Base-by-base conservation (phyloP, 345 rosid species). In the Firmiana major region DNA sequence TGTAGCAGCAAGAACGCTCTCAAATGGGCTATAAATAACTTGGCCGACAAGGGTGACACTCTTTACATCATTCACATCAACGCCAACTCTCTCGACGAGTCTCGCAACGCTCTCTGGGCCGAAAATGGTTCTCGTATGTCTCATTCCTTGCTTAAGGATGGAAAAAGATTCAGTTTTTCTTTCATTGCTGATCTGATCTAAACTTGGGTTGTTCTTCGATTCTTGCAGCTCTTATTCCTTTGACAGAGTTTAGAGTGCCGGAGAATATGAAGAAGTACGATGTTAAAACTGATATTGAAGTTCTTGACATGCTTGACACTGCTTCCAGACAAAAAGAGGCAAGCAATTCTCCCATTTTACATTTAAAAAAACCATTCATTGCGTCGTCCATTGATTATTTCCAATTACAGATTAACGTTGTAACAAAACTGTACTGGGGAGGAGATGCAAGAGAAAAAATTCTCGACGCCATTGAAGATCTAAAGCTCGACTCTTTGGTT, bases 361-460 rank as follows among this genome's bases (percentile, higher is more conserved):
- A 11, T 4, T 62, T 34, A 28, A 31, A 63, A 63, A 63, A 21
- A 42, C 42, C 71, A 38, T 64, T 42, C 0, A n/a, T 55, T 55
- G 13, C 26, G 31, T 6, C 34, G n/a, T n/a, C n/a, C n/a, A n/a
- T n/a, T n/a, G n/a, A n/a, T n/a, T n/a, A 17, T 26, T 7, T 19
- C 7, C n/a, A 24, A n/a, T 28, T 73, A 7, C 60, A 91, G 97
- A 79, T 87, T 40, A 71, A 75, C 2, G 75, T 94, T 15, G 88
- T 92, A 26, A 71, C 96, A 48, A 97, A 97, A 67, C 53, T 94
- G 28, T 97, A 97, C 80, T 91, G 94, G 94, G 99, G 97, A 75
- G 98, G 97, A 73, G 98, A 97, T 59, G 90, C 98, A 3, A 90
- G 99, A 75, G 99, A 97, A 80, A 89, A 84, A 83, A 82, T 97